Evolutionary conservation across 345 rosid species (phyloP).

Genomic region (Camelina laxa): DNA sequence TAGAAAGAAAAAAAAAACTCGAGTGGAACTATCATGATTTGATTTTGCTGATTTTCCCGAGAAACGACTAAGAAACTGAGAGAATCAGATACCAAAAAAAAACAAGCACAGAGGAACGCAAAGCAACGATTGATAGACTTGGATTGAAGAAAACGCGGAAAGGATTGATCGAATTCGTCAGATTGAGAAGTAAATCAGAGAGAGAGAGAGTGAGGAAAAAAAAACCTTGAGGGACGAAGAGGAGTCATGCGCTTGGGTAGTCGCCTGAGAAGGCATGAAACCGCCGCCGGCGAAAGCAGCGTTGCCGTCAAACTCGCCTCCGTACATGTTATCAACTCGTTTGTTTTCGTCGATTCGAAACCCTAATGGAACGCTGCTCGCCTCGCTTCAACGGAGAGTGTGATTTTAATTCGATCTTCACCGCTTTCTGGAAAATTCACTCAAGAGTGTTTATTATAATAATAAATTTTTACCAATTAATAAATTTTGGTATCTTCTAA

Average conservation of each 20-base stretch:
- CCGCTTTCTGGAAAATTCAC: conserved; percentile 1
- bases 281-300: conserved; percentile 92
- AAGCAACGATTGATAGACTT: not conserved
- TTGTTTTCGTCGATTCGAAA: conserved; percentile 13
- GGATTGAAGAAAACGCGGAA: conserved; percentile 6
- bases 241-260: conserved; percentile 54
- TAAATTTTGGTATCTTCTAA: not conserved
- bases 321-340: conserved; percentile 49
- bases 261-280: conserved; percentile 82
- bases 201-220: not conserved
- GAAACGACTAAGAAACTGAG: conserved; percentile 25
- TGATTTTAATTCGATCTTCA: not conserved
- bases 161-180: not conserved
- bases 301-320: conserved; percentile 75
- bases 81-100: not conserved
- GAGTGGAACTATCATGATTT: not conserved
- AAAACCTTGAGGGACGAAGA: conserved; percentile 60
- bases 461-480: not conserved
- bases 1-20: not conserved
- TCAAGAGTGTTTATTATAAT: not conserved
- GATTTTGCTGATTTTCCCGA: conserved; percentile 11
- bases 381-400: conserved; percentile 18
- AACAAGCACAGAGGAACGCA: conserved; percentile 4
- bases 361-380: conserved; percentile 34
- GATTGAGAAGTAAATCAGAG: not conserved